phyloP scores from a whole-genome alignment of 352 stramenopile species.

The Blastocystis sp. region DNA sequence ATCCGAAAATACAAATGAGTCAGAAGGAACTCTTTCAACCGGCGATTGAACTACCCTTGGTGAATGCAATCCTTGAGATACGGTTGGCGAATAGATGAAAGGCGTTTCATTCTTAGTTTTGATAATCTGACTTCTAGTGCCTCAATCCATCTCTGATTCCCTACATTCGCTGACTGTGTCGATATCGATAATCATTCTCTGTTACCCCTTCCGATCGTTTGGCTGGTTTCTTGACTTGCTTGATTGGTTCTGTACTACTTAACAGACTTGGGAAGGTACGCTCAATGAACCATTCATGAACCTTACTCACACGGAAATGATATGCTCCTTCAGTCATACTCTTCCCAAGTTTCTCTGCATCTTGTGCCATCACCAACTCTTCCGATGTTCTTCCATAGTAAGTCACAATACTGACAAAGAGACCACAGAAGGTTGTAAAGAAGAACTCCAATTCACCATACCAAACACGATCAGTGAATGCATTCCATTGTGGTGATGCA shows the following conservation, averaged over 20 bases:
- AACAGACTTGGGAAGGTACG: background rate
- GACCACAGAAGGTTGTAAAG: constrained; percentile 33
- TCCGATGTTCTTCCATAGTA: constrained; percentile 52
- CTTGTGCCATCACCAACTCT: background rate
- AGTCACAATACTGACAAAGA: constrained; percentile 25
- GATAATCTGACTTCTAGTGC: background rate
- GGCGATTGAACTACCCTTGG: no score
- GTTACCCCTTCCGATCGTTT: background rate
- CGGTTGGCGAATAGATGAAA: no score
- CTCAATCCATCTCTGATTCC: background rate
- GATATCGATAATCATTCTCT: background rate
- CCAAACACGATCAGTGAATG: constrained; percentile 15
- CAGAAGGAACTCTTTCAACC: no score
- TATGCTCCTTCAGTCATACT: background rate
- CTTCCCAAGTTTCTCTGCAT: background rate
- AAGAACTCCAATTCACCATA: constrained; percentile 56
- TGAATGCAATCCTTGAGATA: no score
- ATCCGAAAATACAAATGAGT: no score
- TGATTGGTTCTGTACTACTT: background rate
- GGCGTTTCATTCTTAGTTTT: constrained; percentile 24
- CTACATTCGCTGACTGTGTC: constrained; percentile 40
- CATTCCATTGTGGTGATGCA: background rate
- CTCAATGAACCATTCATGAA: constrained; percentile 23
- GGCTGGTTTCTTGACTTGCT: background rate
- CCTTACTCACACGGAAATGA: background rate